Evolutionary conservation across 106 monocot genomes (phyloP).

Genomic region (Allium fistulosum): DNA sequence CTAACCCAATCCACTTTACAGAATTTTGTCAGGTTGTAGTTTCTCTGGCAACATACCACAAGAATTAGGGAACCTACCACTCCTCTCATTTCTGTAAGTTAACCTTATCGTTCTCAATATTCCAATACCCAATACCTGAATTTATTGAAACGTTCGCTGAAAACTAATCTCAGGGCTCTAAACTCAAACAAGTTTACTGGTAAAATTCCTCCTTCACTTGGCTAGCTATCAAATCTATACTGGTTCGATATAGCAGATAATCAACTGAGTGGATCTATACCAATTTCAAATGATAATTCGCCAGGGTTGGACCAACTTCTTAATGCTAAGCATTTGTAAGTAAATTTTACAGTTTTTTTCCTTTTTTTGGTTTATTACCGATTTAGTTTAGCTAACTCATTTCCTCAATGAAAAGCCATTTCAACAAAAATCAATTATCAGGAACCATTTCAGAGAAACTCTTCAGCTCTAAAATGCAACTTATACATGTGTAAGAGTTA

Average conservation of each 20-base stretch:
- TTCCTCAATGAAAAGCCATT: constrained; percentile 52
- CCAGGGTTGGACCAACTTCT: constrained; percentile 53
- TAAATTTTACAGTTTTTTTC: not conserved
- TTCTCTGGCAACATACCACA: constrained; percentile 21
- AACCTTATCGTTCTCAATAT: not conserved
- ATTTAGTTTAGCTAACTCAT: not conserved
- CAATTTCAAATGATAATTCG: constrained; percentile 26
- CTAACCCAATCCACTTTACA: constrained; percentile 1
- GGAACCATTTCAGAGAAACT: constrained; percentile 46
- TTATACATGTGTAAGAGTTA: constrained; percentile 71
- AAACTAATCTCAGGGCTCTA: constrained; percentile 34
- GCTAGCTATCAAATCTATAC: constrained; percentile 39
- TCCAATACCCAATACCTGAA: not conserved
- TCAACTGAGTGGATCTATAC: constrained; percentile 45
- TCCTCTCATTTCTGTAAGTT: constrained; percentile 18
- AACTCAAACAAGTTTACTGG: constrained; percentile 59
- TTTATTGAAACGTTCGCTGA: not conserved
- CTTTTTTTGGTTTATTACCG: not conserved
- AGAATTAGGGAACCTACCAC: constrained; percentile 18
- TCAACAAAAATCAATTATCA: constrained; percentile 74
- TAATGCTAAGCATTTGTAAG: constrained; percentile 66
- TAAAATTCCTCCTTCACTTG: constrained; percentile 35
- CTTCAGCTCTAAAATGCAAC: constrained; percentile 56
- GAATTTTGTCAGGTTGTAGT: constrained; percentile 18
- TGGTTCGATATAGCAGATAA: constrained; percentile 32